Evolutionary conservation across 805 yeast species (phyloP), one percentile per base, ranked within the genome.

Genomic region (Candida lessepsii): DNA sequence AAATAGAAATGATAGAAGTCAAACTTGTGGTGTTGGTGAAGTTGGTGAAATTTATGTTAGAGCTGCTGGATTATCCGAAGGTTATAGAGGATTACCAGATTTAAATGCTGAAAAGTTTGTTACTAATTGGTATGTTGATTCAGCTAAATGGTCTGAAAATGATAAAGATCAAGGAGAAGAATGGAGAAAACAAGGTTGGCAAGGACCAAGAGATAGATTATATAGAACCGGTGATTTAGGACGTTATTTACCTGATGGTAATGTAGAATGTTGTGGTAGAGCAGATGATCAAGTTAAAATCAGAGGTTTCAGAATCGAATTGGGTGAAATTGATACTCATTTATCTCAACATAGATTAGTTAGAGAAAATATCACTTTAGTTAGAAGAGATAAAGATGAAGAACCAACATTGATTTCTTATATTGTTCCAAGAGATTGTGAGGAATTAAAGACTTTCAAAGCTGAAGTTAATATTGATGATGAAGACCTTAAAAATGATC

Each of bases 201-300:
- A 77, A 32, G 98, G 98, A 0, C 96, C 96, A 52, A 79, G 99
- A 58, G 99, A 95, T 63, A 78, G 99, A 56, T 67, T 95, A 44
- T 93, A 93, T 71, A 77, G 98, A 65, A 91, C 98, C 31, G 99
- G 99, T 51, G 99, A 93, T 65, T 73, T 93, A 49, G 99, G 99
- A 40, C 80, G 99, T 52, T 93, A 95, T 60, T 70, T 90, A 44
- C 97, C 98, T 5, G 96, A 90, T 57, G 99, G 99, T 42, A 87
- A 93, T 67, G 89, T 93, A 52, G 99, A 93, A 70, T 91, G 97
- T 63, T 85, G 95, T 60, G 99, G 99, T 44, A 80, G 99, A 61
- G 99, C 99, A 19, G 99, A 93, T 67, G 98, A 91, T 60, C 99
- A 93, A 65, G 96, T 93, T 46, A 93, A 93, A 64, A 93, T 93